Evolutionary conservation across 192 early-diverging fungal genomes (phyloP).

Genomic region (Cladochytrium replicatum): DNA sequence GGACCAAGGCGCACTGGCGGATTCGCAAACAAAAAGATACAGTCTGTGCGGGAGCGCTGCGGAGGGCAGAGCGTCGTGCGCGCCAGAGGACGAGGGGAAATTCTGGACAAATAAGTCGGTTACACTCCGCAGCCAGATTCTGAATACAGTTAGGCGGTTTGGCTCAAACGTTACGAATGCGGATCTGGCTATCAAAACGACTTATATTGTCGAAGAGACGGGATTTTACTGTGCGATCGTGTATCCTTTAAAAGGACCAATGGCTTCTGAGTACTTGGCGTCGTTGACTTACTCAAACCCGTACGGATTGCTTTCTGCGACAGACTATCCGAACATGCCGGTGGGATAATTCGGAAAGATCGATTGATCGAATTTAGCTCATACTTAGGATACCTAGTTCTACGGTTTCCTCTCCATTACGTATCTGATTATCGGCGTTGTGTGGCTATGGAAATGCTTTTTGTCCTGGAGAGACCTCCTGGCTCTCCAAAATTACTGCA

Average conservation of each 20-base stretch:
- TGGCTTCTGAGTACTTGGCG: slow-evolving; percentile 39
- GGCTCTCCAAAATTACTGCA: slow-evolving; percentile 84
- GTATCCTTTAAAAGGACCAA: slow-evolving; percentile 22
- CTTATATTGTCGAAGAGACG: slow-evolving; percentile 60
- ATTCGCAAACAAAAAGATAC: not conserved
- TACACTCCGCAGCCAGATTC: slow-evolving; percentile 9
- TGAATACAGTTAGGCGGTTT: slow-evolving; percentile 18
- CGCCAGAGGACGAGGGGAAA: slow-evolving; percentile 14
- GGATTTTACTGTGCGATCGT: slow-evolving; percentile 78
- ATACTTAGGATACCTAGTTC: slow-evolving; percentile 34
- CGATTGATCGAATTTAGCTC: not conserved
- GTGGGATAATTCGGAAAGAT: slow-evolving; percentile 23
- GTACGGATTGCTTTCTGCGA: slow-evolving; percentile 73
- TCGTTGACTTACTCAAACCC: slow-evolving; percentile 61
- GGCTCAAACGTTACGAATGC: slow-evolving; percentile 7
- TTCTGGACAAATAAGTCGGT: slow-evolving; percentile 19
- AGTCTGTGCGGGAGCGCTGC: slow-evolving; percentile 9
- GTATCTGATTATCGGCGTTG: slow-evolving; percentile 62
- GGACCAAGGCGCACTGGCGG: slow-evolving; percentile 14
- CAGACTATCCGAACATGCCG: slow-evolving; percentile 80
- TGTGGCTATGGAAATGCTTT: slow-evolving; percentile 71
- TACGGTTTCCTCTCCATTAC: slow-evolving; percentile 63
- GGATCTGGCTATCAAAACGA: slow-evolving; percentile 9
- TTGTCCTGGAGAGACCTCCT: slow-evolving; percentile 82
- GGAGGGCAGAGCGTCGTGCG: slow-evolving; percentile 11